A percentile compares a stretch with the other conserved stretches of the same genome.
Conservation (phyloP, 148 eudicot species). For the Suaeda aralocaspica region DNA sequence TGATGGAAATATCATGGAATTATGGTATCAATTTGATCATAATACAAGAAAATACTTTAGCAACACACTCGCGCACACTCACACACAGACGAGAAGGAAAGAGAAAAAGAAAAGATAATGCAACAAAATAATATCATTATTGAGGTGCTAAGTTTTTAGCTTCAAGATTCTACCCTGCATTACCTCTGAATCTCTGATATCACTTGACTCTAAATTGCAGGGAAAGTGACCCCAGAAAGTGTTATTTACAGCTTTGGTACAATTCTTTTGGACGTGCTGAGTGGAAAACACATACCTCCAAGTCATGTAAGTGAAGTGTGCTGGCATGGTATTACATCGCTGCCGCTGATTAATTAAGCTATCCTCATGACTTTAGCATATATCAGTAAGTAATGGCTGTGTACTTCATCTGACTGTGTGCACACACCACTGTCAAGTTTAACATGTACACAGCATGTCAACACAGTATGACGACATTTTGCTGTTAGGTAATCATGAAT, state of each 20-base stretch:
- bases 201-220: constrained; percentile 37
- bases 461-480: neutral
- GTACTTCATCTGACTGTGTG: neutral
- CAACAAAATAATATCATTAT: no score
- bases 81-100: no score
- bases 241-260: constrained; percentile 87
- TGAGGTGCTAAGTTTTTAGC: neutral
- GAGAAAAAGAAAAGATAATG: neutral
- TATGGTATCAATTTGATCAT: neutral
- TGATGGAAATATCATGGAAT: neutral
- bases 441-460: neutral
- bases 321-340: constrained; percentile 1
- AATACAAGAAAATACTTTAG: neutral
- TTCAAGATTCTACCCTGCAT: neutral
- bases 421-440: neutral
- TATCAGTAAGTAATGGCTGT: no score
- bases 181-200: constrained; percentile 11
- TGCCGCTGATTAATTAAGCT: neutral
- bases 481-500: neutral
- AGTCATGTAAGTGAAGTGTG: constrained; percentile 60
- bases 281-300: constrained; percentile 95
- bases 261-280: constrained; percentile 71
- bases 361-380: no score
- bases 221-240: constrained; percentile 86
- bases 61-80: no score